A percentile compares a stretch with the other conserved stretches of the same genome.
Evolutionary conservation across 345 rosid species (phyloP).

Genomic region (Rhodamnia rubescens): DNA sequence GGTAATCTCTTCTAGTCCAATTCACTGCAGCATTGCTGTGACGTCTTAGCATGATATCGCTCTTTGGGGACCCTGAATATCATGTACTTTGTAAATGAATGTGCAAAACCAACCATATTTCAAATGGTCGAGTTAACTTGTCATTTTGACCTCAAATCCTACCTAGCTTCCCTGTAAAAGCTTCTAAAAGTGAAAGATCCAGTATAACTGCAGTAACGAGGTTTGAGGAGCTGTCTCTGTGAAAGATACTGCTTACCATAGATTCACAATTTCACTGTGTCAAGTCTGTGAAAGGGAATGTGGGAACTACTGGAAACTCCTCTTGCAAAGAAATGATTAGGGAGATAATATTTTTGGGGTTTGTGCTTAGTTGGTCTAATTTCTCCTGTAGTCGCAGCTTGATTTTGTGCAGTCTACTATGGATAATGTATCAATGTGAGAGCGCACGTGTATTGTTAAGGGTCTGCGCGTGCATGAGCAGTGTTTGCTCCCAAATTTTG

Average conservation of each 20-base stretch:
- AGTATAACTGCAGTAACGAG: background rate
- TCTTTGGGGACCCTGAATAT: background rate
- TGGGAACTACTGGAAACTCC: background rate
- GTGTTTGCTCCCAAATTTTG: background rate
- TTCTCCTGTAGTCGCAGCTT: background rate
- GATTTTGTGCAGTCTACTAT: background rate
- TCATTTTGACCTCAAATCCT: background rate
- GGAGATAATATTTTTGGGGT: background rate
- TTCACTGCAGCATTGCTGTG: background rate
- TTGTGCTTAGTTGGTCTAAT: background rate
- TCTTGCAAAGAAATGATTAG: background rate
- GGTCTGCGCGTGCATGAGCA: background rate
- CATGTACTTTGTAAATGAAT: background rate
- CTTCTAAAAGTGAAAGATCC: background rate
- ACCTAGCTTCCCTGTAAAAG: background rate
- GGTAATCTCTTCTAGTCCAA: no score
- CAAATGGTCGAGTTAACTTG: background rate
- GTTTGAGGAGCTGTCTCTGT: background rate
- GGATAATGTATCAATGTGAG: background rate
- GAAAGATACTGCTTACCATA: background rate
- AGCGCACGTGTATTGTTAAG: background rate
- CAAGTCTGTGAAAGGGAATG: background rate
- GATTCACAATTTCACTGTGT: background rate
- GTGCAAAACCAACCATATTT: background rate
- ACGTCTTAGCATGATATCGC: background rate